Base-by-base conservation (phyloP, 495 filamentous ascomycete genomes). In the Lasiosphaeriaceae sp. region DNA sequence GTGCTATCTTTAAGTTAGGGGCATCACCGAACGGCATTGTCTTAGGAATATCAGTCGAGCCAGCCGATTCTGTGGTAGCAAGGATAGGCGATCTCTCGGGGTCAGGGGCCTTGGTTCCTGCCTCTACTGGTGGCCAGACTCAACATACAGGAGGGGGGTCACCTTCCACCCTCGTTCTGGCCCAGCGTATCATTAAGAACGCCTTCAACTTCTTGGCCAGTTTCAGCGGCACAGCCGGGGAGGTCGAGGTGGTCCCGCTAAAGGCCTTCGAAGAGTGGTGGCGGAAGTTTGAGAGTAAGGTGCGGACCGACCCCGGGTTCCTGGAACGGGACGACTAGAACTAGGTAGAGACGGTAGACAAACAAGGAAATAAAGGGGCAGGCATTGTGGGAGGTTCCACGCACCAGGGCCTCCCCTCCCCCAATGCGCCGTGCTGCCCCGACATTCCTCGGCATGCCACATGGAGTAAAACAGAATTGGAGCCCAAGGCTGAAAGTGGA, bases 131-230 rank as follows among this genome's bases (percentile, higher is more conserved):
- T 14, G 14, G 29, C 14, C 22, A 20, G 39, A 35, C 1, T 9
- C 21, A n/a, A 23, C 55, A 55, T 59, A 67, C 26, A 31, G 26
- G 26, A 31, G 26, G 26, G 9, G 26, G 26, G 9, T 3, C 73
- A 22, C 68, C 83, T 4, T 74, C 79, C 35, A 92, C 90, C 11
- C 83, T 91, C 64, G 75, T 88, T 23, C 76, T 99, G 16, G 94
- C 94, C 49, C 91, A 96, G 75, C 75, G 90, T 55, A 96, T 99
- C 56, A 96, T 97, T 60, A 85, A 86, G 59, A 96, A 96, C 69
- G 92, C 92, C n/a, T 99, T 96, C 64, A 96, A 97, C 71, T 97
- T 96, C 69, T 76, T 99, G 45, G 85, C 92, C 21, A 89, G 92
- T 63, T 97, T 96, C 78, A 87, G 87, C 45, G 79, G 77, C 47